Conservation (phyloP, 768 basidiomycete species). For the Tylopilus rubrobrunneus region DNA sequence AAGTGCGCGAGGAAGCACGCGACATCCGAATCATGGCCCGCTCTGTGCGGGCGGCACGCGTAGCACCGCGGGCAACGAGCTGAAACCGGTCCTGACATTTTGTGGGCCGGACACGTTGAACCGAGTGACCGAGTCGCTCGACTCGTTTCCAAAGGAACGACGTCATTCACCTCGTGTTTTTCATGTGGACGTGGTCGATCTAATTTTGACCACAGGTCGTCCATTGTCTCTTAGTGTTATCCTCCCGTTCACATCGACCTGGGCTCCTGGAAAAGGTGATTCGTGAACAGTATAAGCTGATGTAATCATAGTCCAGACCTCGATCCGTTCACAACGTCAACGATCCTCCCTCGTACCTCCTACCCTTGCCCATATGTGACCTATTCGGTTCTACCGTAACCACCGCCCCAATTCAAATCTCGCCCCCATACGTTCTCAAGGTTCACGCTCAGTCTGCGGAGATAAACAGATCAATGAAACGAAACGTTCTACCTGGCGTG, state of each 20-base stretch:
- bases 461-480: slow-evolving; percentile 20
- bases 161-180: slow-evolving; percentile 11
- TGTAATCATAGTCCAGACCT: not conserved
- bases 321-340: too few species aligned
- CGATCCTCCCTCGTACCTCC: not conserved
- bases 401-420: slow-evolving; percentile 8
- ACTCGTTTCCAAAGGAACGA: slow-evolving; percentile 25
- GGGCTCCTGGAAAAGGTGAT: too few species aligned
- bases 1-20: not conserved
- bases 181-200: slow-evolving; percentile 11
- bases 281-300: not conserved
- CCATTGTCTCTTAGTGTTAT: not conserved
- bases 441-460: slow-evolving; percentile 19
- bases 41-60: not conserved
- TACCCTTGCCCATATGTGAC: not conserved
- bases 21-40: not conserved
- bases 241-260: not conserved
- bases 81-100: not conserved
- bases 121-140: not conserved
- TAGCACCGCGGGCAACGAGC: slow-evolving; percentile 12
- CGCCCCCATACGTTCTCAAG: not conserved
- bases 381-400: slow-evolving; percentile 14
- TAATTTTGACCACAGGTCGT: slow-evolving; percentile 4
- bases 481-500: not conserved
- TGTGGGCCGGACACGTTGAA: not conserved